A percentile compares a stretch with the other conserved stretches of the same genome.
phyloP scores from a whole-genome alignment of 306 rosid species.

The Fagus sylvatica region DNA sequence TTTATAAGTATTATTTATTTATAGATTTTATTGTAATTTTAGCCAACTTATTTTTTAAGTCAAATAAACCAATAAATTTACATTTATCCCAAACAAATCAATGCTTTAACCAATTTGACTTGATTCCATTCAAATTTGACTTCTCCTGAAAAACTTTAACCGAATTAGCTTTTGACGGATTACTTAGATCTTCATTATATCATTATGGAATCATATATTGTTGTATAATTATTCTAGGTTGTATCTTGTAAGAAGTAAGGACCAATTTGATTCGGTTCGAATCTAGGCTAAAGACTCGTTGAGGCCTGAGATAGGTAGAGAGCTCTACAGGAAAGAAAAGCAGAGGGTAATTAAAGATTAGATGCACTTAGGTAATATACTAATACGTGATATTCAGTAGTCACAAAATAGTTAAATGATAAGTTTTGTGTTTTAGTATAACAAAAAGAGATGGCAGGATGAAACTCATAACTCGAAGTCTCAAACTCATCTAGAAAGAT shows the following conservation, averaged over 20 bases:
- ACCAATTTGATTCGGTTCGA: slow-evolving; percentile 10
- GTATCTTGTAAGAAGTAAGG: neutral
- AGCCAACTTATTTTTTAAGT: too few relatives aligned
- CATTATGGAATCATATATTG: slow-evolving; percentile 14
- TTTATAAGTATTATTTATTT: too few relatives aligned
- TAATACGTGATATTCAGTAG: neutral
- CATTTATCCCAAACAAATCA: too few relatives aligned
- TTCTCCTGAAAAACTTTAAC: neutral
- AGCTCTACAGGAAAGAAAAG: neutral
- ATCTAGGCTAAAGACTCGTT: neutral
- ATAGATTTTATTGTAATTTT: too few relatives aligned
- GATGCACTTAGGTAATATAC: neutral
- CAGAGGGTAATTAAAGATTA: neutral
- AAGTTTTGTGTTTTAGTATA: too few relatives aligned
- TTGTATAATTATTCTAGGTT: slow-evolving; percentile 9
- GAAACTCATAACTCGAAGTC: too few relatives aligned
- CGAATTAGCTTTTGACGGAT: neutral
- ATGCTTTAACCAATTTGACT: too few relatives aligned
- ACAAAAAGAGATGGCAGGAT: too few relatives aligned
- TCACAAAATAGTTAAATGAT: too few relatives aligned
- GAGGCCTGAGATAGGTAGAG: neutral
- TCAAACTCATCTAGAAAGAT: too few relatives aligned
- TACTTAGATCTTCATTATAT: slow-evolving; percentile 13
- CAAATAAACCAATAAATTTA: too few relatives aligned
- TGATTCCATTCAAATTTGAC: slow-evolving; percentile 11